phyloP scores from a whole-genome alignment of 2,329 filamentous ascomycete genomes.

The Aspergillus fumigatiaffinis region DNA sequence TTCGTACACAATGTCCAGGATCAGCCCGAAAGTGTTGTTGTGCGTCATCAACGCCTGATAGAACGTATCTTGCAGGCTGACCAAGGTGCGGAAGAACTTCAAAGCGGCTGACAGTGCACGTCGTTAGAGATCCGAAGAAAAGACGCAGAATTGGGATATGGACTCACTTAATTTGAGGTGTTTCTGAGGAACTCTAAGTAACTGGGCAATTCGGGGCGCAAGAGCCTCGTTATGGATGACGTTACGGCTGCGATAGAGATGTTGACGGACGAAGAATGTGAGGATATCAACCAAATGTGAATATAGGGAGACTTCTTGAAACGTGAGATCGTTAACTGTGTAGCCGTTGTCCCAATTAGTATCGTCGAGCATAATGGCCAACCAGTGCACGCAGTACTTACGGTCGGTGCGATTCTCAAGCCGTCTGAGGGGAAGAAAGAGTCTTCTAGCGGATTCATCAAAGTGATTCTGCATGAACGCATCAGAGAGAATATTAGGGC shows the following conservation, averaged over 20 bases:
- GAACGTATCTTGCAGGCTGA: slow-evolving; percentile 84
- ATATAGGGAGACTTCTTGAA: slow-evolving; percentile 85
- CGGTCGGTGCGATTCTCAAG: slow-evolving; percentile 61
- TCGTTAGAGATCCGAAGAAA: background rate
- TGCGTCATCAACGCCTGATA: slow-evolving; percentile 82
- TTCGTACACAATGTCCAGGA: slow-evolving; percentile 76
- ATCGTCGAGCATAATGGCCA: background rate
- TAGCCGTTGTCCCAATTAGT: slow-evolving; percentile 3
- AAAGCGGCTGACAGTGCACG: slow-evolving; percentile 61
- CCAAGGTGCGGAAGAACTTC: slow-evolving; percentile 86
- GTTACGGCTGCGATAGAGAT: slow-evolving; percentile 78
- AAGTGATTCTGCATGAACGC: slow-evolving; percentile 86
- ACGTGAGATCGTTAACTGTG: slow-evolving; percentile 65
- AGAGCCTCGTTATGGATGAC: slow-evolving; percentile 81
- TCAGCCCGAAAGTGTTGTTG: slow-evolving; percentile 75
- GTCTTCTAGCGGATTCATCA: slow-evolving; percentile 74
- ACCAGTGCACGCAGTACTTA: slow-evolving; percentile 33
- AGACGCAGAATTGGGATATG: background rate
- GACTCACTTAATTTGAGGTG: slow-evolving; percentile 80
- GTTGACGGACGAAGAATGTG: slow-evolving; percentile 88
- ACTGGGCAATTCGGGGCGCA: slow-evolving; percentile 72
- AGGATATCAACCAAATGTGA: slow-evolving; percentile 88
- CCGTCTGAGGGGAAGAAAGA: slow-evolving; percentile 83
- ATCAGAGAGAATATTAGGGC: slow-evolving; percentile 72
- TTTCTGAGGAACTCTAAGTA: slow-evolving; percentile 81